Conservation (phyloP, 2,329 filamentous ascomycete species). For the Colletotrichum liaoningense region DNA sequence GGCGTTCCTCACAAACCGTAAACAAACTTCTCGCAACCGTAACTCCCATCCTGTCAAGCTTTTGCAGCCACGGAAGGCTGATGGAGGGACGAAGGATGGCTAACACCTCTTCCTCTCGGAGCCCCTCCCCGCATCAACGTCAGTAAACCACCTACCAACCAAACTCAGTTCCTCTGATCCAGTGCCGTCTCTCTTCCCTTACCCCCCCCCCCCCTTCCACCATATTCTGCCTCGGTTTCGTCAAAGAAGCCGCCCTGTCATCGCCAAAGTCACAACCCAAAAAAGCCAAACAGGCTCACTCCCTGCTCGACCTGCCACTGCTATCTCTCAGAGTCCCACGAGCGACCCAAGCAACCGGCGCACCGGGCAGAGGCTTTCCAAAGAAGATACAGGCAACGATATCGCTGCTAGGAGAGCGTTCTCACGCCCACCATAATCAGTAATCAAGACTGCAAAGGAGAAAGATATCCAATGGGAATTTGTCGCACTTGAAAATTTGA, state of each 20-base stretch:
- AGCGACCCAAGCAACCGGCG: background rate
- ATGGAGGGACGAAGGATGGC: background rate
- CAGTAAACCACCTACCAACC: background rate
- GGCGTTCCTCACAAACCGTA: background rate
- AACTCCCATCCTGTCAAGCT: background rate
- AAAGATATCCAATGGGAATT: background rate
- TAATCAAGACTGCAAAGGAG: background rate
- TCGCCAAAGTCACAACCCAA: background rate
- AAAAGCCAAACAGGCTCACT: background rate
- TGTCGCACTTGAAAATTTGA: background rate
- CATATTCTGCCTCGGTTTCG: constrained; percentile 8
- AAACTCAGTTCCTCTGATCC: background rate
- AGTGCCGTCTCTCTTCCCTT: background rate
- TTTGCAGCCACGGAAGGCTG: background rate
- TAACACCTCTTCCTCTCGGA: background rate
- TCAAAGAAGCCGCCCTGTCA: background rate
- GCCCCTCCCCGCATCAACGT: background rate
- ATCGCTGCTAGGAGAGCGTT: background rate
- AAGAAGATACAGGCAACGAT: background rate
- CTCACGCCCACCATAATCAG: background rate
- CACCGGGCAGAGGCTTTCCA: background rate
- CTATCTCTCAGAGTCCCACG: background rate
- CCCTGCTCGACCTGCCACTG: constrained; percentile 4
- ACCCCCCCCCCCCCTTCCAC: background rate
- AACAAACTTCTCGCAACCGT: background rate